These are phyloP conservation scores for Tricholoma sp. DNA, from an alignment of 768 basidiomycete species.

Conservation along the genomic window DNA sequence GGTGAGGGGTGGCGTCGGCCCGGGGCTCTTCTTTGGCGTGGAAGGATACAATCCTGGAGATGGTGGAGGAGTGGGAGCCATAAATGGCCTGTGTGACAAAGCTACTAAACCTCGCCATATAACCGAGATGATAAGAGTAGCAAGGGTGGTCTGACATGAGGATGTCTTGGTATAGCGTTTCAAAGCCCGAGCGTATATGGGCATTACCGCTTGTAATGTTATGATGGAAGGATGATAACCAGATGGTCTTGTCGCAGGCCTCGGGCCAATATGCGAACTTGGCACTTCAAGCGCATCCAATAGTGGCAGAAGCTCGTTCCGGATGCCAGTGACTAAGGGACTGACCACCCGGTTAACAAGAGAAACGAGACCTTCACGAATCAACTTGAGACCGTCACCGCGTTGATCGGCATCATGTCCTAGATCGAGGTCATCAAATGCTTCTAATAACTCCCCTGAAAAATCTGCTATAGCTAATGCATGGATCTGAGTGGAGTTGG, in stretches of 20 bases:
- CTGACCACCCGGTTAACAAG: conserved; percentile 61
- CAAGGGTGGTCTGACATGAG: conserved; percentile 55
- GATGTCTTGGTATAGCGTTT: conserved; percentile 49
- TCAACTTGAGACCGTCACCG: conserved; percentile 62
- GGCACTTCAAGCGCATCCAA: conserved; percentile 58
- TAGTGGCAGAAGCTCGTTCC: conserved; percentile 53
- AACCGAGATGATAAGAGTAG: conserved; percentile 66
- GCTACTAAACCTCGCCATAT: conserved; percentile 75
- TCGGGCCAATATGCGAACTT: conserved; percentile 22
- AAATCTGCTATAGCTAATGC: conserved; percentile 65
- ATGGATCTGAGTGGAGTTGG: conserved; percentile 66
- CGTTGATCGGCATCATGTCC: conserved; percentile 58
- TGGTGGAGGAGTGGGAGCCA: conserved; percentile 32
- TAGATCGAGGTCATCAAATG: conserved; percentile 61
- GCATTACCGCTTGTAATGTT: conserved; percentile 53
- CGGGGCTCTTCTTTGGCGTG: conserved; percentile 36
- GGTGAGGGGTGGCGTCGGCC: conserved; percentile 46
- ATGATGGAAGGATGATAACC: conserved; percentile 56
- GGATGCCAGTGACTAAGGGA: conserved; percentile 59
- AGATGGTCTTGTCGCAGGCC: conserved; percentile 25
- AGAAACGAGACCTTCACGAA: conserved; percentile 68
- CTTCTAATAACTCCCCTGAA: conserved; percentile 68
- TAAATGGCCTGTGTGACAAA: conserved; percentile 54
- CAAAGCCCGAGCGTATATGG: conserved; percentile 56
- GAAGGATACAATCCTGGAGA: conserved; percentile 30